Evolutionary conservation across 352 stramenopile species (phyloP), one percentile per base, ranked within the genome.

Genomic region (Hyaloperonospora arabidopsidis): DNA sequence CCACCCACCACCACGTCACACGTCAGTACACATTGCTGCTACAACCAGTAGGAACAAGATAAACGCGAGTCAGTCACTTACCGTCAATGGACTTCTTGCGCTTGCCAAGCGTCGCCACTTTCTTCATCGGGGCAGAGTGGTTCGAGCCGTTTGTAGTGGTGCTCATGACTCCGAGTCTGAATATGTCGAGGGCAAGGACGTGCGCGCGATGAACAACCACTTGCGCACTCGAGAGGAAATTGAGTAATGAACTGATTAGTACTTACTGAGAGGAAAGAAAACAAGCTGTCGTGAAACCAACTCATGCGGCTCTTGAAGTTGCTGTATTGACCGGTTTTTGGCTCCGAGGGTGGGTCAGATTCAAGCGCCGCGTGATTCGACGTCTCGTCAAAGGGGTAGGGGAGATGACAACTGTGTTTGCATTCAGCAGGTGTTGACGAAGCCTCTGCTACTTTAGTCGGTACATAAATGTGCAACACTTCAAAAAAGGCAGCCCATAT

Each of bases 31-130:
- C n/a, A 43, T n/a, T n/a, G 52, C n/a, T 64, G 40, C 38, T 45
- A 15, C 21, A 28, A 54, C 19, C 7, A 25, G 11, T 22, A 5
- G 7, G 11, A 22, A 21, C 13, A 35, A 43, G 39, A 35, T n/a
- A n/a, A n/a, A n/a, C n/a, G 8, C 40, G 2, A 7, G 12, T n/a
- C 10, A 1, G 15, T 1, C 0, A 50, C 69, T 21, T 62, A 91
- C 83, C 83, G 49, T 93, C 84, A 41, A 92, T 78, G 45, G 81
- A 92, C 66, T 92, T 91, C 65, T 93, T 92, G 63, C 84, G 81
- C 72, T 93, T 93, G 67, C 81, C 84, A 34, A 93, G 79, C 59
- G 84, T 93, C 25, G 76, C 65, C 28, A 93, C 78, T 57, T 87
- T 86, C 67, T 84, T 87, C 76, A 90, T 85, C 52, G 68, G 68